Conservation (phyloP, 805 yeast species). For the Kodamaea kaohsiungensis region DNA sequence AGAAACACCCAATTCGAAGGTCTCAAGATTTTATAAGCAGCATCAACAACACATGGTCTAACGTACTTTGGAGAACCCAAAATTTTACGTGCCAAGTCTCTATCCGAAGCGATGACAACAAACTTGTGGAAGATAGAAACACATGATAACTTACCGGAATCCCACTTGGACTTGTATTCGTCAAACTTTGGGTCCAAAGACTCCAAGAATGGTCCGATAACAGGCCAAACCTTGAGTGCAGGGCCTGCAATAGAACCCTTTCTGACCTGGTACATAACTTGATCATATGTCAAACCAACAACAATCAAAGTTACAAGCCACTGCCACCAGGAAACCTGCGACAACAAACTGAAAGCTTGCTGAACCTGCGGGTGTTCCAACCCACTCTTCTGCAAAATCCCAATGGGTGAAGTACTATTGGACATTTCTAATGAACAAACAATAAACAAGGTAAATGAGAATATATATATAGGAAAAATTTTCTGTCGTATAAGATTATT, state of each 20-base stretch:
- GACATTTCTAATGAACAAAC: not conserved
- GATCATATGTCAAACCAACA: constrained; percentile 63
- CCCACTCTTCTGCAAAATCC: constrained; percentile 1
- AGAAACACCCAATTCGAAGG: constrained; percentile 97
- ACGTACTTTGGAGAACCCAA: constrained; percentile 83
- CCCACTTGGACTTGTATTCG: constrained; percentile 92
- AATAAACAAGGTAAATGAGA: not conserved
- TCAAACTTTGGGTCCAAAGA: constrained; percentile 94
- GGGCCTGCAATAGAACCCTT: constrained; percentile 96
- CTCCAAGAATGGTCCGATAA: constrained; percentile 95
- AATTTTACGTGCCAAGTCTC: constrained; percentile 87
- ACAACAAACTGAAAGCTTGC: constrained; percentile 18
- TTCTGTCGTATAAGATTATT: not conserved
- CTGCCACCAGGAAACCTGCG: constrained; percentile 54
- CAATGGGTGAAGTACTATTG: constrained; percentile 1
- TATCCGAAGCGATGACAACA: constrained; percentile 87
- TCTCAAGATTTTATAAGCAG: constrained; percentile 88
- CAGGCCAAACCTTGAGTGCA: constrained; percentile 81
- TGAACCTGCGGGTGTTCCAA: constrained; percentile 10
- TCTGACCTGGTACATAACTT: constrained; percentile 70
- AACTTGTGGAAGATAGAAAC: constrained; percentile 98
- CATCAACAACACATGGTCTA: constrained; percentile 98
- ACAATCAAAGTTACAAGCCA: constrained; percentile 48
- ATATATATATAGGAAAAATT: constrained; percentile 2
- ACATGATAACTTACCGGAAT: constrained; percentile 90